These are phyloP conservation scores for Podospora sp. DNA, from an alignment of 495 filamentous ascomycete species.

Conservation along the genomic window DNA sequence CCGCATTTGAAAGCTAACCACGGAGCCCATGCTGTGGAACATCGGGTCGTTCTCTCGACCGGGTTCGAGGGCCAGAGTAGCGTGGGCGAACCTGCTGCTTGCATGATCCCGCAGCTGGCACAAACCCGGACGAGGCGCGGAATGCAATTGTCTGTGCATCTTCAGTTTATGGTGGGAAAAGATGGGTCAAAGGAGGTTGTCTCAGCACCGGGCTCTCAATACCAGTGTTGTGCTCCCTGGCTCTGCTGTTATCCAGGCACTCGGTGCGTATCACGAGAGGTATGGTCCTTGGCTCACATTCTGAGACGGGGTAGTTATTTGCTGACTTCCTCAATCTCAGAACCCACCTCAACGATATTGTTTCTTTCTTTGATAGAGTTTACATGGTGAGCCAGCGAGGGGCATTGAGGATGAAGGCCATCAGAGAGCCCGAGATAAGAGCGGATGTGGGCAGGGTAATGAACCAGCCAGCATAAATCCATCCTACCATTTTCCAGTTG, in stretches of 20 bases:
- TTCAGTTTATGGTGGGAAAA: not conserved
- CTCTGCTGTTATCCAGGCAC: too few species aligned
- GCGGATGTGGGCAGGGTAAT: slow-evolving; percentile 60
- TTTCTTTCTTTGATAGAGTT: not conserved
- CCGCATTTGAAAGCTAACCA: not conserved
- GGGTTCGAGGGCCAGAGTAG: not conserved
- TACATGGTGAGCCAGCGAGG: slow-evolving; percentile 41
- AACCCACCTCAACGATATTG: not conserved
- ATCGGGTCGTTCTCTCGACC: not conserved
- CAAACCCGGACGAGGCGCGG: too few species aligned
- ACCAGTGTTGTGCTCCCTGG: too few species aligned
- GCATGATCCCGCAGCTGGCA: not conserved
- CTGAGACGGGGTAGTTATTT: not conserved
- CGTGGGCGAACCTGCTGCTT: not conserved
- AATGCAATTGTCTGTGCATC: too few species aligned
- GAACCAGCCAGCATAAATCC: slow-evolving; percentile 62
- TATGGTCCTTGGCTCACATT: not conserved
- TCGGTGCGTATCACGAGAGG: not conserved
- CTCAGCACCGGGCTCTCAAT: too few species aligned
- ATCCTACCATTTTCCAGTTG: slow-evolving; percentile 62
- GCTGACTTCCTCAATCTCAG: not conserved
- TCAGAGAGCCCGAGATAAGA: slow-evolving; percentile 58
- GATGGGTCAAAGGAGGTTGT: too few species aligned
- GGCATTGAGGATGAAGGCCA: slow-evolving; percentile 62
- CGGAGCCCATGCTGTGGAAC: not conserved